Percentiles rank a stretch among this genome's conserved stretches.
Evolutionary conservation across 768 basidiomycete genomes (phyloP).

Genomic region (Leccinum aurantiacum): DNA sequence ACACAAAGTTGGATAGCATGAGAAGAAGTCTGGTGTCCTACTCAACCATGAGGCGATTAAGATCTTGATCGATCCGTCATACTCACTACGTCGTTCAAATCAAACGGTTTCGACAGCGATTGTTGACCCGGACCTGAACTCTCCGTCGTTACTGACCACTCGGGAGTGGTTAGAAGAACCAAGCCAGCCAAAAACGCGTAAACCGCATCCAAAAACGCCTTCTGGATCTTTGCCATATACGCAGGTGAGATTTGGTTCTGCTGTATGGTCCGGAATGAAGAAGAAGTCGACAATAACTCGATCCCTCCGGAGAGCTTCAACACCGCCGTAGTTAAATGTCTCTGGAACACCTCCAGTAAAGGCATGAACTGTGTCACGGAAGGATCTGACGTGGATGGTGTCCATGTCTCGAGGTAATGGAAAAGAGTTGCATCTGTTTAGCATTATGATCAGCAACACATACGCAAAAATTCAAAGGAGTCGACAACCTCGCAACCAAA

Average conservation of each 20-base stretch:
- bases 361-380: constrained; percentile 72
- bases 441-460: constrained; percentile 6
- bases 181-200: constrained; percentile 88
- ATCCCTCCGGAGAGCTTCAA: constrained; percentile 81
- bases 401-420: constrained; percentile 87
- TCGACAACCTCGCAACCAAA: constrained; percentile 79
- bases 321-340: constrained; percentile 69
- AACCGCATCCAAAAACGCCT: constrained; percentile 80
- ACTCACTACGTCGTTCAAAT: constrained; percentile 63
- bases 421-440: constrained; percentile 76
- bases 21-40: constrained; percentile 86
- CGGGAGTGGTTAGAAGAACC: constrained; percentile 73
- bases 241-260: constrained; percentile 62
- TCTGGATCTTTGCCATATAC: constrained; percentile 73
- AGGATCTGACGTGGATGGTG: constrained; percentile 56
- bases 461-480: background rate
- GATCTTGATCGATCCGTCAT: background rate
- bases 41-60: constrained; percentile 2
- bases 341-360: constrained; percentile 80
- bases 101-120: constrained; percentile 39
- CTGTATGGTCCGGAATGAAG: constrained; percentile 50
- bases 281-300: constrained; percentile 50
- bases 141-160: constrained; percentile 42
- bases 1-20: constrained; percentile 85
- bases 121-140: constrained; percentile 10